Evolutionary conservation across 2,329 filamentous ascomycete species (phyloP).

Genomic region (Alternaria sp.): DNA sequence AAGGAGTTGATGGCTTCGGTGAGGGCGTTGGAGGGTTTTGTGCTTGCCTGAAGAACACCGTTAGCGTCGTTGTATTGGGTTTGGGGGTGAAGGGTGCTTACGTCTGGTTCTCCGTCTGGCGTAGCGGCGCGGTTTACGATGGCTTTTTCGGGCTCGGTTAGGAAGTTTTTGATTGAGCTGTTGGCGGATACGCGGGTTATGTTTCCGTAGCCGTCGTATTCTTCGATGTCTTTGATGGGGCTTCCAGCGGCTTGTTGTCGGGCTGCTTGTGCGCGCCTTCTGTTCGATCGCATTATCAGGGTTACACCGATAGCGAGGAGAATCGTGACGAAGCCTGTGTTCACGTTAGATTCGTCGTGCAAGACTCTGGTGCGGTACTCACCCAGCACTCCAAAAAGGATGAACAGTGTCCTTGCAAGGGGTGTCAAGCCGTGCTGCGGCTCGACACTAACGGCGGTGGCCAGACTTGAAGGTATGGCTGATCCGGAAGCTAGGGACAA

Average conservation of each 20-base stretch:
- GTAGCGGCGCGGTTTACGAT: constrained; percentile 16
- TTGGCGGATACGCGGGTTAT: not conserved
- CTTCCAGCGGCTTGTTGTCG: not conserved
- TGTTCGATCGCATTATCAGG: constrained; percentile 6
- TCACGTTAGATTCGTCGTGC: not conserved
- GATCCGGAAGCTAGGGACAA: not conserved
- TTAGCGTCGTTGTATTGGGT: not conserved
- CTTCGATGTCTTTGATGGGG: not conserved
- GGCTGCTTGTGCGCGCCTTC: not conserved
- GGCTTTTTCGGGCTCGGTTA: constrained; percentile 18
- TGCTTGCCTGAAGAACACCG: not conserved
- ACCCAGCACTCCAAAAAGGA: constrained; percentile 16
- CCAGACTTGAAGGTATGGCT: not conserved
- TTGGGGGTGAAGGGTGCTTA: not conserved
- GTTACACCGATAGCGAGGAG: constrained; percentile 13
- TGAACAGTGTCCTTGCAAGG: constrained; percentile 12
- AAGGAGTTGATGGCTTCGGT: constrained; percentile 15
- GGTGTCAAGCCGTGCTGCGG: constrained; percentile 7
- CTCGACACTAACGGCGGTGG: not conserved
- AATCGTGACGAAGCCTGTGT: constrained; percentile 9
- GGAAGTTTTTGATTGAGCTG: not conserved
- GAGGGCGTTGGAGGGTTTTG: not conserved
- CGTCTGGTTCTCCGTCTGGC: constrained; percentile 10
- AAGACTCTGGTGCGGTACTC: not conserved
- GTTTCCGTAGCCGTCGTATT: not conserved